Evolutionary conservation across 768 basidiomycete genomes (phyloP).

Genomic region (Amylocystis lapponica): DNA sequence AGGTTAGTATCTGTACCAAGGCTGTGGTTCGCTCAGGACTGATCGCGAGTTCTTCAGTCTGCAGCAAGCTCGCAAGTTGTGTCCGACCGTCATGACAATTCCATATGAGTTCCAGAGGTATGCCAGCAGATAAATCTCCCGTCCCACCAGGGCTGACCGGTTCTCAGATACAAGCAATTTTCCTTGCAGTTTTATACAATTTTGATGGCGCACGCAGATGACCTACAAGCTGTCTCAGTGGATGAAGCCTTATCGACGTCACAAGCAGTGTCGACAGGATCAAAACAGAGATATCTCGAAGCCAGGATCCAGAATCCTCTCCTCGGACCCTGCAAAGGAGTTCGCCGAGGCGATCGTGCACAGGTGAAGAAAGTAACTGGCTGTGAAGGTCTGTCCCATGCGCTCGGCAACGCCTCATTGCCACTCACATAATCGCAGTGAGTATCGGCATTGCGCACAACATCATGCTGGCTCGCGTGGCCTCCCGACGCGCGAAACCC

Average conservation of each 20-base stretch:
- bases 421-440: conserved; percentile 39
- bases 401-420: neutral
- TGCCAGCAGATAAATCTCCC: too few species aligned
- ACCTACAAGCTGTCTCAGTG: conserved; percentile 91
- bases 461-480: conserved; percentile 87
- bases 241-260: conserved; percentile 96
- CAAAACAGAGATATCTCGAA: conserved; percentile 23
- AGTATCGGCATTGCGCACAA: conserved; percentile 92
- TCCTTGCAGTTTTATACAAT: conserved; percentile 91
- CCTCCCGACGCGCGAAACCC: conserved; percentile 88
- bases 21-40: too few species aligned
- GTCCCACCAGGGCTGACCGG: too few species aligned
- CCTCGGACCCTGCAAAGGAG: conserved; percentile 60
- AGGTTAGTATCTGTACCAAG: conserved; percentile 63
- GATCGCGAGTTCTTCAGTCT: neutral
- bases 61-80: conserved; percentile 65
- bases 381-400: conserved; percentile 62
- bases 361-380: conserved; percentile 74
- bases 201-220: conserved; percentile 83
- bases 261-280: conserved; percentile 48
- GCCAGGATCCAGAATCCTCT: conserved; percentile 14
- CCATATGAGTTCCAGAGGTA: conserved; percentile 93
- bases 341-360: conserved; percentile 78
- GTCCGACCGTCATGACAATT: conserved; percentile 66
- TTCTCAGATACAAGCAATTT: conserved; percentile 71